Conservation (phyloP, 306 rosid species). For the Lotus japonicus region DNA sequence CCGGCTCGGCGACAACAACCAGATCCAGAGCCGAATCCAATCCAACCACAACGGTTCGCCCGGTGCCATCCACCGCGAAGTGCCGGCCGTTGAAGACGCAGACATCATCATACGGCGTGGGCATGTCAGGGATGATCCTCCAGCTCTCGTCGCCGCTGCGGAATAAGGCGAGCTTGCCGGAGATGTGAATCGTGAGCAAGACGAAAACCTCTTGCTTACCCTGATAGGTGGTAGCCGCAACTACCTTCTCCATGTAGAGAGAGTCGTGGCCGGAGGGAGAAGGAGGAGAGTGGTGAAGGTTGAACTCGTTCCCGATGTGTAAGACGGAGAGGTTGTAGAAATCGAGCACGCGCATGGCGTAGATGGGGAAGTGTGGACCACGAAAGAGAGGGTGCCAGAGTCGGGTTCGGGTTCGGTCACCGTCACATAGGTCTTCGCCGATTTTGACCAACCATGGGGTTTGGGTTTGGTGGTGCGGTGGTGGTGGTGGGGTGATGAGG, state of each 20-base stretch:
- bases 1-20: slow-evolving; percentile 57
- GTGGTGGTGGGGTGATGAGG: slow-evolving; percentile 14
- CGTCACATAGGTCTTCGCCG: background rate
- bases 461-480: background rate
- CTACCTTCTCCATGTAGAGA: slow-evolving; percentile 71
- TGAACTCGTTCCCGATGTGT: slow-evolving; percentile 53
- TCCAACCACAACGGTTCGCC: slow-evolving; percentile 50
- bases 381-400: slow-evolving; percentile 18
- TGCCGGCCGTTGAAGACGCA: slow-evolving; percentile 35
- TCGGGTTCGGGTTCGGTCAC: too few species aligned
- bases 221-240: background rate
- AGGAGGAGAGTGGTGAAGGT: slow-evolving; percentile 20
- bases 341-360: slow-evolving; percentile 36
- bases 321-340: slow-evolving; percentile 15
- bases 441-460: slow-evolving; percentile 25
- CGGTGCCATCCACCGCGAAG: slow-evolving; percentile 60
- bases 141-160: slow-evolving; percentile 47
- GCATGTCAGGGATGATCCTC: slow-evolving; percentile 56
- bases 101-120: slow-evolving; percentile 67
- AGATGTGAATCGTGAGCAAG: slow-evolving; percentile 68
- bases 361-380: background rate
- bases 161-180: slow-evolving; percentile 65
- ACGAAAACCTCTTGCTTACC: slow-evolving; percentile 9
- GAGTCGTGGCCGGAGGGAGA: background rate
- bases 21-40: slow-evolving; percentile 19